Conservation (phyloP, 805 yeast genomes). For the Ogataea allantospora region DNA sequence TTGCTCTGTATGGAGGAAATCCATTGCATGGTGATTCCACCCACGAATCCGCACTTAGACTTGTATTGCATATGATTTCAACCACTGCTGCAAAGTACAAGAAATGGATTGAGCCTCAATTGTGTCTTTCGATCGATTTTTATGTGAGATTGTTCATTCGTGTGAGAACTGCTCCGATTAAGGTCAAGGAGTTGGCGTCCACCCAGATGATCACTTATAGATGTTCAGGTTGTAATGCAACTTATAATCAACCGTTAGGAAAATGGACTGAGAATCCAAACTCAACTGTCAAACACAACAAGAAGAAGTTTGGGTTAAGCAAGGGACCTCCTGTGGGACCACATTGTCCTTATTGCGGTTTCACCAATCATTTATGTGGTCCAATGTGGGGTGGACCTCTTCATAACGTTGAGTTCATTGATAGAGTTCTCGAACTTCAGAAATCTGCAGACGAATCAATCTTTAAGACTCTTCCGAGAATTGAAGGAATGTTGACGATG, state of each 20-base stretch:
- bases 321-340: conserved; percentile 61
- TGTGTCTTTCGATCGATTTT: conserved; percentile 86
- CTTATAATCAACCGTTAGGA: conserved; percentile 73
- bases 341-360: conserved; percentile 68
- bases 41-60: conserved; percentile 89
- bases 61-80: conserved; percentile 74
- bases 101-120: conserved; percentile 79
- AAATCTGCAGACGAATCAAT: conserved; percentile 46
- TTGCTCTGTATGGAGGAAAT: conserved; percentile 90
- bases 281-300: conserved; percentile 29
- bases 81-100: conserved; percentile 88
- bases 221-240: conserved; percentile 85
- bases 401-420: conserved; percentile 68
- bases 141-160: conserved; percentile 84
- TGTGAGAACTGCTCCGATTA: conserved; percentile 73
- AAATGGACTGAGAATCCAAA: conserved; percentile 40
- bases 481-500: conserved; percentile 88
- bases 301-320: conserved; percentile 53
- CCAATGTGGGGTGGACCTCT: conserved; percentile 93
- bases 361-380: conserved; percentile 77
- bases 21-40: conserved; percentile 82
- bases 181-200: conserved; percentile 76
- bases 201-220: conserved; percentile 75
- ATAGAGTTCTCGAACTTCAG: conserved; percentile 57
- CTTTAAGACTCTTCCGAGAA: conserved; percentile 79